These are phyloP conservation scores for Rhamnella rubrinervis DNA, from an alignment of 331 rosid genomes.

Conservation along the genomic window DNA sequence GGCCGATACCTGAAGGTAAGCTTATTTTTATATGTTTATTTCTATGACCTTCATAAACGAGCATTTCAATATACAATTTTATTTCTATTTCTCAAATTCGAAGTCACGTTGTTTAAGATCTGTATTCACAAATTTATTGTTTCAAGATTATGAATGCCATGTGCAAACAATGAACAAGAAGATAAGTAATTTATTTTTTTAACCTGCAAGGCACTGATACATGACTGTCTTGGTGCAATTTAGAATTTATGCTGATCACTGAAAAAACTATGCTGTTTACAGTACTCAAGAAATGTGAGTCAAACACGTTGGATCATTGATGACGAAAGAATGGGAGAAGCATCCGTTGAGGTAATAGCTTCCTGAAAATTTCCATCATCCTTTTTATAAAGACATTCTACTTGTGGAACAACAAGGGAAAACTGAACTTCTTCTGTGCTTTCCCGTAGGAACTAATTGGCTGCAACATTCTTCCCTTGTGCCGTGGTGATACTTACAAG, in stretches of 20 bases:
- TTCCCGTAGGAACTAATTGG: constrained; percentile 73
- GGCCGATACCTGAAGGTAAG: constrained; percentile 89
- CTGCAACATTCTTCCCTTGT: constrained; percentile 56
- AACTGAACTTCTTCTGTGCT: constrained; percentile 34
- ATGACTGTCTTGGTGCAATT: too few relatives aligned
- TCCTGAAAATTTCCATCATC: constrained; percentile 15
- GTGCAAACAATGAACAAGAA: too few relatives aligned
- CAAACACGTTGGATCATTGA: constrained; percentile 93
- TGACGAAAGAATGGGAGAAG: constrained; percentile 96
- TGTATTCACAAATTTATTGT: too few relatives aligned
- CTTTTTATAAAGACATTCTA: background rate
- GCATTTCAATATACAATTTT: background rate
- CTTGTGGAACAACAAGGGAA: constrained; percentile 10
- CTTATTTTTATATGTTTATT: background rate
- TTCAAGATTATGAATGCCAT: too few relatives aligned
- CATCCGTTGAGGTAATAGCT: constrained; percentile 81
- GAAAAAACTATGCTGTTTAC: constrained; percentile 28
- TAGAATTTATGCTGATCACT: background rate
- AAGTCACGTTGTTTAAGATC: too few relatives aligned
- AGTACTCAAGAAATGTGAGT: constrained; percentile 98
- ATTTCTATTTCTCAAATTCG: too few relatives aligned
- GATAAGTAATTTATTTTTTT: background rate
- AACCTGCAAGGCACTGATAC: background rate
- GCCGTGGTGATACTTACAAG: constrained; percentile 77
- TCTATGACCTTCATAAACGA: background rate